Base-by-base conservation (phyloP, 441 rosid species). In the Monsonia emarginata region DNA sequence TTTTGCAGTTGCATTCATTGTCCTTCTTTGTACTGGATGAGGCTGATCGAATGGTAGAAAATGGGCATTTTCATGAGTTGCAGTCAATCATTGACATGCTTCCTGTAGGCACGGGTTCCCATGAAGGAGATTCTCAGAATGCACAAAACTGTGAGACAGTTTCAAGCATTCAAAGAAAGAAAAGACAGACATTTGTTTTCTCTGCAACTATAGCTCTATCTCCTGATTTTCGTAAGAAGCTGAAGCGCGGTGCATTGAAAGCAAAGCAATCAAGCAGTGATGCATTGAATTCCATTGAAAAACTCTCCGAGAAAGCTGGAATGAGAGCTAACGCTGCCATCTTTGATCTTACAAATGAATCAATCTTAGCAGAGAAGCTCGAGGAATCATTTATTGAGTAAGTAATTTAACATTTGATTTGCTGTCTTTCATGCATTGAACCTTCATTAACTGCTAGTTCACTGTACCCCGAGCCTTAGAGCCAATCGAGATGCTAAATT, bases 1-100 rank as follows among this genome's bases (percentile, higher is more conserved):
- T 68, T 69, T 70, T 82, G 77, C 95, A 94, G 99, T 72, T 94
- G 65, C 99, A 89, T 79, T 85, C 85, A 7, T 77, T 94, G 67
- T 94, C 99, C 19, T 94, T 94, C 80, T 94, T 91, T 79, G 97
- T 91, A 78, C 80, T 94, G 88, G 99, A 94, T 74, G 99, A 91
- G 84, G 99, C 99, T 68, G 99, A 94, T 76, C 83, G 96, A 76
- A 94, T 94, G 99, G 83, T 89, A 68, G 97, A 94, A 81, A 86
- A 75, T 69, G 99, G 97, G 54, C 99, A 91, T 81, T 94, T 88
- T 76, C 88, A 79, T 32, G 99, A 94, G 82, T 77, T 94, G 82
- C 99, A 91, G 81, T 89, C 96, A 61, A 94, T 94, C 72, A 86
- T 91, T 54, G 99, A 94, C 79, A 80, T 89, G 87, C 90, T 94